Conservation (phyloP, 176 grass and related monocot species). For the Musa troglodytarum region DNA sequence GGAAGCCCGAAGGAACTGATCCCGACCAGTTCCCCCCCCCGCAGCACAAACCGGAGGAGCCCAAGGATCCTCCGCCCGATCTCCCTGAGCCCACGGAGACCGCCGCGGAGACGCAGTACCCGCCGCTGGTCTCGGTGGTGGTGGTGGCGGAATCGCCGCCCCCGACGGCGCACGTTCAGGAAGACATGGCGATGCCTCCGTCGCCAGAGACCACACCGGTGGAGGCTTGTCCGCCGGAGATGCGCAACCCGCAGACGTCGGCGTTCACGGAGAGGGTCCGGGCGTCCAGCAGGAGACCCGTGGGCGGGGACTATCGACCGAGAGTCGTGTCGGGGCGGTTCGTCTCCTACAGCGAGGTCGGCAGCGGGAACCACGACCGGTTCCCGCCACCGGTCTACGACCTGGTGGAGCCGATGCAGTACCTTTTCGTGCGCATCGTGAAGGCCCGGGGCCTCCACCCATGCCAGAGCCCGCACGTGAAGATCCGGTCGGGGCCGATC, state of each 20-base stretch:
- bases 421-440: slow-evolving; percentile 82
- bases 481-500: slow-evolving; percentile 43
- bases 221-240: slow-evolving; percentile 52
- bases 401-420: slow-evolving; percentile 85
- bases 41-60: slow-evolving; percentile 32
- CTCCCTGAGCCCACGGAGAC: slow-evolving; percentile 54
- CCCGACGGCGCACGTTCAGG: slow-evolving; percentile 8
- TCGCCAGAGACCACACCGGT: slow-evolving; percentile 24
- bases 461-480: slow-evolving; percentile 68
- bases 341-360: slow-evolving; percentile 33
- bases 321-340: slow-evolving; percentile 63
- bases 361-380: slow-evolving; percentile 22
- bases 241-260: slow-evolving; percentile 56
- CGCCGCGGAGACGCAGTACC: slow-evolving; percentile 68
- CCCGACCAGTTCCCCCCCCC: slow-evolving; percentile 24
- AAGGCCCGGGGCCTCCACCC: slow-evolving; percentile 56
- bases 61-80: slow-evolving; percentile 29
- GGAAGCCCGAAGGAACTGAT: slow-evolving; percentile 30
- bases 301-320: slow-evolving; percentile 17
- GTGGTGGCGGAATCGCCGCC: slow-evolving; percentile 45
- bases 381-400: slow-evolving; percentile 50
- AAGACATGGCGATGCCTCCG: slow-evolving; percentile 16
- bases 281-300: slow-evolving; percentile 11
- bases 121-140: slow-evolving; percentile 25
- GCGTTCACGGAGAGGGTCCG: slow-evolving; percentile 33